Evolutionary conservation across 768 basidiomycete species (phyloP), one percentile per base, ranked within the genome.

Genomic region (Xerocomellus chrysenteron): DNA sequence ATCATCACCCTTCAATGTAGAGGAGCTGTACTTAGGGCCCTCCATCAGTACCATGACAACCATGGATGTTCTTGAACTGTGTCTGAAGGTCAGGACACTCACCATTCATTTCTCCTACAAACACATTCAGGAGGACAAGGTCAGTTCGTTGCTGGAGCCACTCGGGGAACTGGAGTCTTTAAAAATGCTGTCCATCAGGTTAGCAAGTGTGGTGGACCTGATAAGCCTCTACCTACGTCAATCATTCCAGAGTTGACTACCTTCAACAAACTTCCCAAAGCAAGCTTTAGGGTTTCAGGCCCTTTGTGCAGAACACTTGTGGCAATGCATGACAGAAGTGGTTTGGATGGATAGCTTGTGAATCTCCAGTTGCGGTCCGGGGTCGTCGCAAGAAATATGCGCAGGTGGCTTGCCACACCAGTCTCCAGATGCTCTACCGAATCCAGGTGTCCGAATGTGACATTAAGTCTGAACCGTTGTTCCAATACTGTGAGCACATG

Each of bases 271-370:
- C 26, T 55, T 5, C 0, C 5, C 45, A 48, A 36, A 7, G 44
- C 41, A 2, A 3, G 1, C 7, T 13, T 12, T 14, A 54, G 19
- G 0, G 5, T 19, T 17, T 9, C 28, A 3, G 49, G 45, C 1
- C 12, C 5, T 11, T 0, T 4, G 12, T 65, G 60, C 11, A 59
- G 32, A 14, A 42, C 5, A 8, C 3, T 16, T 12, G 58, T 56
- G 1, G 61, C 56, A 12, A 52, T 41, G n/a, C 50, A 63, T 3
- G 61, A 65, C 12, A 65, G 17, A 12, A 65, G 14, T 3, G 63
- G 54, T n/a, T 67, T 60, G 17, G 60, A 65, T 13, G 65, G 59
- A 41, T 61, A 59, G 17, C 24, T 37, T 10, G 64, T 62, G 24
- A 54, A 65, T 21, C 44, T 50, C 55, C 64, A 55, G 19, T 46